Percentiles rank a stretch among this genome's conserved stretches.
Conservation (phyloP, 2,329 filamentous ascomycete species). For the Alternaria conjuncta region DNA sequence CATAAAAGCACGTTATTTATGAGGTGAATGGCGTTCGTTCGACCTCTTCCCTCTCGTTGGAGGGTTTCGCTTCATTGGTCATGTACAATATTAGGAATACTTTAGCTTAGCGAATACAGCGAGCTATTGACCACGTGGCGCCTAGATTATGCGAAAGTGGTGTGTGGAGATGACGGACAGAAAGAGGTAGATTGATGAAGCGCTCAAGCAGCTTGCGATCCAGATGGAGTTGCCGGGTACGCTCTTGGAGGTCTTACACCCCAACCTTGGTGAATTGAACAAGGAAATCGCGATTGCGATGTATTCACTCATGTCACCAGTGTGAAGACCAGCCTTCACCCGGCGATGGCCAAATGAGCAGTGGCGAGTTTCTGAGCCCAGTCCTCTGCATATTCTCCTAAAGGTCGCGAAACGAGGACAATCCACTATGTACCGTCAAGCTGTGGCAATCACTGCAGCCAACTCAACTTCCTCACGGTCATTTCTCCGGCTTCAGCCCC, state of each 20-base stretch:
- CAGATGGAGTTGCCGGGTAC: background rate
- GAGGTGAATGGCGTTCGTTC: background rate
- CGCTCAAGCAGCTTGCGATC: background rate
- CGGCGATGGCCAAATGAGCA: background rate
- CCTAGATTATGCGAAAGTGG: fast-evolving
- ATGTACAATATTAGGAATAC: background rate
- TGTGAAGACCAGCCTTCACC: background rate
- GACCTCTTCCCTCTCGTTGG: background rate
- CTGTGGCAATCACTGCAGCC: background rate
- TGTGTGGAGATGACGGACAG: background rate
- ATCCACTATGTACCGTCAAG: background rate
- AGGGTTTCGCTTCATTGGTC: background rate
- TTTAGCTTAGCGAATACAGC: background rate
- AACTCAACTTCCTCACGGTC: background rate
- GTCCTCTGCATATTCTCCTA: background rate
- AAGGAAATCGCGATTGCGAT: background rate
- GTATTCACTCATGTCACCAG: background rate
- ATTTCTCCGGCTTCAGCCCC: background rate
- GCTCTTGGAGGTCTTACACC: background rate
- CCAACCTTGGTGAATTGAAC: background rate
- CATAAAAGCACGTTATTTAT: background rate
- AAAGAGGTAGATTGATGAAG: background rate
- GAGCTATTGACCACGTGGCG: background rate
- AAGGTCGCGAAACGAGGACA: background rate
- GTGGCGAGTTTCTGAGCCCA: background rate